These are phyloP conservation scores for Aspergillus nomiae DNA, from an alignment of 2,329 filamentous ascomycete genomes.

Conservation along the genomic window DNA sequence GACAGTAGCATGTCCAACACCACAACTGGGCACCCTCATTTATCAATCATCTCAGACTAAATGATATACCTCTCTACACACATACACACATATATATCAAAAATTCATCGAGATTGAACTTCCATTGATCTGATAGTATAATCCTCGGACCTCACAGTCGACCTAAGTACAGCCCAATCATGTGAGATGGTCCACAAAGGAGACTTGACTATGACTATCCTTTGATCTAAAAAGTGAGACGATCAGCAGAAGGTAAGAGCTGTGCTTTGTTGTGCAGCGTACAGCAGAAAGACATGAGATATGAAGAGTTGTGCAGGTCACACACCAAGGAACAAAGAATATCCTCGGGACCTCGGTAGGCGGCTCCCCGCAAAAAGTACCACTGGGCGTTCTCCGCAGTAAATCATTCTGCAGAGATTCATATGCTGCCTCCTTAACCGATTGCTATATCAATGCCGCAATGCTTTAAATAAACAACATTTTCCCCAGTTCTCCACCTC, in stretches of 20 bases:
- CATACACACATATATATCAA: no score
- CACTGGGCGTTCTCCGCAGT: constrained; percentile 10
- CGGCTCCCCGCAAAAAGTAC: constrained; percentile 27
- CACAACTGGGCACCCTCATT: neutral
- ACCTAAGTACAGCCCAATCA: neutral
- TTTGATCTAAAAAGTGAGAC: neutral
- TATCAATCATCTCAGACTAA: neutral
- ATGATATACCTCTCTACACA: neutral
- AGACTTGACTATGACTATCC: neutral
- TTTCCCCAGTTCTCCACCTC: constrained; percentile 5
- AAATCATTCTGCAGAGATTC: neutral
- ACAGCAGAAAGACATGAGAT: neutral
- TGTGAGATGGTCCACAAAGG: neutral
- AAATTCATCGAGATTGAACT: neutral
- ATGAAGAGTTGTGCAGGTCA: neutral
- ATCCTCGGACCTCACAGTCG: neutral
- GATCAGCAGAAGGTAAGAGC: neutral
- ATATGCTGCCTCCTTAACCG: constrained; percentile 5
- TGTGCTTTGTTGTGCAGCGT: neutral
- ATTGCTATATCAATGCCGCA: neutral
- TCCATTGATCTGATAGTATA: neutral
- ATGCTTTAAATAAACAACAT: neutral
- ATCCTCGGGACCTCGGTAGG: constrained; percentile 39
- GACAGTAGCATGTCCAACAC: no score
- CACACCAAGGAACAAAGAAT: neutral